Base-by-base conservation (phyloP, 345 rosid genomes). In the Acer negundo region DNA sequence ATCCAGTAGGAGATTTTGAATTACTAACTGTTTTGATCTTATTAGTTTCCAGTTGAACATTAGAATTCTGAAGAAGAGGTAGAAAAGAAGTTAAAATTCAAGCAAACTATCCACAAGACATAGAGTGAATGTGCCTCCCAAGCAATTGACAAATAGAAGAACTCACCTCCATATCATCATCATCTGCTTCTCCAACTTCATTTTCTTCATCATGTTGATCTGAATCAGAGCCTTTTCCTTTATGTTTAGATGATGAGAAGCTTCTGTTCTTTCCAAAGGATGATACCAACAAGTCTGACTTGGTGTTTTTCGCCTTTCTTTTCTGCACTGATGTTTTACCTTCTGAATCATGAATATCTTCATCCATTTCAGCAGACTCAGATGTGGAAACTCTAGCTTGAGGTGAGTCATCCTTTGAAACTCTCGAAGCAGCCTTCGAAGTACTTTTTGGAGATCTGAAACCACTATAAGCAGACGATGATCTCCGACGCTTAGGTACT, bases 401-500 rank as follows among this genome's bases (percentile, higher is more conserved):
- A 83, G 76, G 79, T 67, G 80, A 74, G 72, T 79, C 84, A 72
- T 80, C 82, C 75, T 65, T 81, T 23, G 85, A 80, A 73, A 75
- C 82, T 80, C 74, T 84, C 35, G 62, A 72, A 75, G 82, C 64
- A 83, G 67, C 55, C 78, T 77, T 87, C 70, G 82, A 70, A 81
- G 69, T 73, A 84, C 84, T 86, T 66, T 79, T 82, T 13, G 84
- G 84, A 51, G 86, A 77, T 89, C 86, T 91, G 77, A 80, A 83
- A 81, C 88, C 84, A 82, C 89, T 81, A 75, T 86, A 85, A 73
- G 88, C 83, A 81, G 91, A 83, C 6, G 85, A 86, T 62, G 97
- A 92, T 80, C 93, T 86, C 78, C 86, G 90, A n/a, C 94, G 91
- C 82, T 95, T 95, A 68, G 96, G 98, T 72, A 91, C 89, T 64